Evolutionary conservation across 2,329 filamentous ascomycete genomes (phyloP).

Genomic region (Zymoseptoria pseudotritici): DNA sequence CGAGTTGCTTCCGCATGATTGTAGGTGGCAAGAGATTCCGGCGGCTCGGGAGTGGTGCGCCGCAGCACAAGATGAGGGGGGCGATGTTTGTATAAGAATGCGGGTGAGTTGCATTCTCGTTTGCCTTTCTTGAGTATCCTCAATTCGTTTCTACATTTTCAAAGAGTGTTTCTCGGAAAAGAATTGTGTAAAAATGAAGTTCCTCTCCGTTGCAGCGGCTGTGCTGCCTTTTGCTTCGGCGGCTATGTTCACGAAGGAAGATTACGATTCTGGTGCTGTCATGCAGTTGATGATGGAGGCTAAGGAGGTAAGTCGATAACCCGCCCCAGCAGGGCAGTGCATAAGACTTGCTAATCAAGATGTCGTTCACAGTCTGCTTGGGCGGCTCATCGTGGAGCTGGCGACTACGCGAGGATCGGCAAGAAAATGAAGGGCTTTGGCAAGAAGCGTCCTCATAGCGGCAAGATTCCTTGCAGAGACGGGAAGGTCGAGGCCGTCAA

Average conservation of each 20-base stretch:
- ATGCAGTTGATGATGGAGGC: conserved; percentile 14
- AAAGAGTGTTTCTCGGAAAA: too few relatives aligned
- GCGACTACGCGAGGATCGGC: conserved; percentile 16
- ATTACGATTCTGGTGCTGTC: conserved; percentile 15
- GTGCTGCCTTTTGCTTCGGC: conserved; percentile 14
- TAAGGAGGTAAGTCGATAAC: conserved; percentile 1
- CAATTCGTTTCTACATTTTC: neutral
- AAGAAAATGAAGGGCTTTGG: conserved; percentile 10
- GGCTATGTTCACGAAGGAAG: conserved; percentile 11
- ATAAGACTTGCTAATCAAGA: neutral
- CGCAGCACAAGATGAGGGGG: neutral
- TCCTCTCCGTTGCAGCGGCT: conserved; percentile 10
- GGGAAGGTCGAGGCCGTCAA: conserved; percentile 40
- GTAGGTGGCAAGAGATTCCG: neutral
- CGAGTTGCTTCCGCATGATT: too few relatives aligned
- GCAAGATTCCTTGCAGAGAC: conserved; percentile 31
- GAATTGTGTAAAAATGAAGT: conserved; percentile 12
- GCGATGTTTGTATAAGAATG: neutral
- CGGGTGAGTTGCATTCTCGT: too few relatives aligned
- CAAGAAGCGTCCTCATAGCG: conserved; percentile 5
- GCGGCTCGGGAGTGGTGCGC: neutral
- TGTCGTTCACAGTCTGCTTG: conserved; percentile 13
- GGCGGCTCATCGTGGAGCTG: conserved; percentile 16
- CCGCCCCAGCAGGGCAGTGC: neutral
- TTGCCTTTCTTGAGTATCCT: neutral